Percentiles rank a stretch among this genome's conserved stretches.
Conservation (phyloP, 2,329 filamentous ascomycete species). For the Fusarium tuaranense region DNA sequence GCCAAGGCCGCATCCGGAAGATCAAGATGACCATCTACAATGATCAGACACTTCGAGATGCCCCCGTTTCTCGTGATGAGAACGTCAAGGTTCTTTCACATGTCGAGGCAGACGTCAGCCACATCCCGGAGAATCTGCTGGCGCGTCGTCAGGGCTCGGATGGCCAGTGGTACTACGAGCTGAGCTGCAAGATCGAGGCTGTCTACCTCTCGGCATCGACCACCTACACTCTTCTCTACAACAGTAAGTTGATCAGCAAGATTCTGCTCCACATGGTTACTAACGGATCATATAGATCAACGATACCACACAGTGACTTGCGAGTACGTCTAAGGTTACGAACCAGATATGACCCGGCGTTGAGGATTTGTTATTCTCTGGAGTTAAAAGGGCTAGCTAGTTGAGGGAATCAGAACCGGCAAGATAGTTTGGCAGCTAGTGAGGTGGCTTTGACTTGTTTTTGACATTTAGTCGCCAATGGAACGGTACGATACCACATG, state of each 20-base stretch:
- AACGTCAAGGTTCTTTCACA: slow-evolving; percentile 52
- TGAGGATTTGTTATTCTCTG: slow-evolving; percentile 4
- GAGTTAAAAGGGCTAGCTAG: slow-evolving; percentile 11
- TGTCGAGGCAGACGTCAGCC: slow-evolving; percentile 55
- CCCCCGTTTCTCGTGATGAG: slow-evolving; percentile 51
- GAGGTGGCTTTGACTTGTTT: background rate
- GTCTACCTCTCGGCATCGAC: slow-evolving; percentile 57
- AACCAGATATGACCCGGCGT: background rate
- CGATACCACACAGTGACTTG: slow-evolving; percentile 56
- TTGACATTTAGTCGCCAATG: slow-evolving; percentile 19
- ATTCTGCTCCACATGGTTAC: background rate
- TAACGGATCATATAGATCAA: slow-evolving; percentile 46
- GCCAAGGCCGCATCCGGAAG: slow-evolving; percentile 48
- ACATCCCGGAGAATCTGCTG: slow-evolving; percentile 54
- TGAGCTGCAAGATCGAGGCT: slow-evolving; percentile 55
- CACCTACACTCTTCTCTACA: slow-evolving; percentile 57
- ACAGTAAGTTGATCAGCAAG: slow-evolving; percentile 47
- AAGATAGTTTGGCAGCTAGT: slow-evolving; percentile 22
- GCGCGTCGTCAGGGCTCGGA: slow-evolving; percentile 50
- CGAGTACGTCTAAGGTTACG: slow-evolving; percentile 53
- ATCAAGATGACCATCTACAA: slow-evolving; percentile 54
- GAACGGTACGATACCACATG: slow-evolving; percentile 27
- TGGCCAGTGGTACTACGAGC: slow-evolving; percentile 54
- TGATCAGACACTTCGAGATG: slow-evolving; percentile 45
- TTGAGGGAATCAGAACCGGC: background rate